phyloP scores from a whole-genome alignment of 2,329 filamentous ascomycete species.

The Sporothrix globosa region DNA sequence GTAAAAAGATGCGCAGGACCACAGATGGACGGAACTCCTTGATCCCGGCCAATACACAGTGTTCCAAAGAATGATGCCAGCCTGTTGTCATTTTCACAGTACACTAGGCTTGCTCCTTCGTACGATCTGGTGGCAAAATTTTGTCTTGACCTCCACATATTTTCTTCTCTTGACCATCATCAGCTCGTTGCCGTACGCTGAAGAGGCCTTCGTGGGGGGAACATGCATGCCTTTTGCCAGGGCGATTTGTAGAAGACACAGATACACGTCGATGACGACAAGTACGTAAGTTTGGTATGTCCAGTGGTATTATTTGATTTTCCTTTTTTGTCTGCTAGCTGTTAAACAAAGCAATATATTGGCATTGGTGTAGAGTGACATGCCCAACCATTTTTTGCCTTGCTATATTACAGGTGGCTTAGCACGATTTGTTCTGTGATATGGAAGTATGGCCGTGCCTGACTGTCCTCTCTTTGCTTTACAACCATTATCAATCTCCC shows the following conservation, averaged over 20 bases:
- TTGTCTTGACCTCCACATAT: not conserved
- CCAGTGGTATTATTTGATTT: no score
- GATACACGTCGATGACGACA: no score
- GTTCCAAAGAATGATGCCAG: not conserved
- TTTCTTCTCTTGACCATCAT: not conserved
- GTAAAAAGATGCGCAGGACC: not conserved
- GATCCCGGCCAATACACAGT: not conserved
- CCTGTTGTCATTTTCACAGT: not conserved
- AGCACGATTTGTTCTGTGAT: no score
- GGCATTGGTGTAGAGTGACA: no score
- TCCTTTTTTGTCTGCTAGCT: not conserved
- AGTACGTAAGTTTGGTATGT: no score
- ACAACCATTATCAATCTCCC: no score
- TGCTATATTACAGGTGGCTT: no score
- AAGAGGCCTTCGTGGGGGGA: constrained; percentile 1
- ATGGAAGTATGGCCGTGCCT: no score
- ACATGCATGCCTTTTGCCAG: no score
- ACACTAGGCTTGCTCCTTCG: not conserved
- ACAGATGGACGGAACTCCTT: not conserved
- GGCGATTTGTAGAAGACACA: no score
- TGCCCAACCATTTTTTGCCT: no score
- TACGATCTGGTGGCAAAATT: constrained; percentile 4
- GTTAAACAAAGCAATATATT: not conserved
- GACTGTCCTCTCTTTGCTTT: no score
- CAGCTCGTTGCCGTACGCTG: not conserved